These are phyloP conservation scores for Microbotryum scabiosae DNA, from an alignment of 1,284 basidiomycete genomes.

Conservation along the genomic window DNA sequence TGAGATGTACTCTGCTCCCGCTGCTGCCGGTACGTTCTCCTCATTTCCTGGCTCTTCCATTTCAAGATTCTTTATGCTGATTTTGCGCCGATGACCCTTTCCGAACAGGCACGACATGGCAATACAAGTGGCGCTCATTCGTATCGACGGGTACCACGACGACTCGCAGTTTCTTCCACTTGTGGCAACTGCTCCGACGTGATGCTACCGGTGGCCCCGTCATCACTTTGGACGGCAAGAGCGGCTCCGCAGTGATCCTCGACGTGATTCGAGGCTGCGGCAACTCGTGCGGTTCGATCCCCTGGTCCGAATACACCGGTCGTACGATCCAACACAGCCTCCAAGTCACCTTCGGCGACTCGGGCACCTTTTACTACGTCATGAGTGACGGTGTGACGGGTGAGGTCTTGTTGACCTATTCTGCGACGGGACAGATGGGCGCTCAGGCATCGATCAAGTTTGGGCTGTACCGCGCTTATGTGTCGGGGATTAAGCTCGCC, in stretches of 20 bases:
- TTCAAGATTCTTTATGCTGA: neutral
- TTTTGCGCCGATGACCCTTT: neutral
- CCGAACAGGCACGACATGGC: neutral
- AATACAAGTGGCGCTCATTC: neutral
- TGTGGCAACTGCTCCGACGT: slow-evolving; percentile 1
- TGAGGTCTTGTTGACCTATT: neutral
- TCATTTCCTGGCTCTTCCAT: too few species aligned
- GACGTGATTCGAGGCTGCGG: neutral
- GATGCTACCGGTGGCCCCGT: neutral
- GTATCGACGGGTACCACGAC: neutral
- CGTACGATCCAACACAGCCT: slow-evolving; percentile 1
- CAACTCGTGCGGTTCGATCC: slow-evolving; percentile 1
- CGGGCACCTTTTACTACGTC: neutral
- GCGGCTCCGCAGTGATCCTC: neutral
- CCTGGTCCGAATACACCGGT: neutral
- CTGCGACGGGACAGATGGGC: neutral
- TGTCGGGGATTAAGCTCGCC: neutral
- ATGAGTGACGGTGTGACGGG: neutral
- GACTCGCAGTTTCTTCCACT: neutral
- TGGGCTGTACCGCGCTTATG: neutral
- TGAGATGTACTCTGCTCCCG: too few species aligned
- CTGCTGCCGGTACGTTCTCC: neutral
- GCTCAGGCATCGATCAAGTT: neutral
- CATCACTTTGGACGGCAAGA: neutral
- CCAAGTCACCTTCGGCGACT: neutral